phyloP scores from a whole-genome alignment of 805 yeast genomes.

The Millerozyma acaciae region DNA sequence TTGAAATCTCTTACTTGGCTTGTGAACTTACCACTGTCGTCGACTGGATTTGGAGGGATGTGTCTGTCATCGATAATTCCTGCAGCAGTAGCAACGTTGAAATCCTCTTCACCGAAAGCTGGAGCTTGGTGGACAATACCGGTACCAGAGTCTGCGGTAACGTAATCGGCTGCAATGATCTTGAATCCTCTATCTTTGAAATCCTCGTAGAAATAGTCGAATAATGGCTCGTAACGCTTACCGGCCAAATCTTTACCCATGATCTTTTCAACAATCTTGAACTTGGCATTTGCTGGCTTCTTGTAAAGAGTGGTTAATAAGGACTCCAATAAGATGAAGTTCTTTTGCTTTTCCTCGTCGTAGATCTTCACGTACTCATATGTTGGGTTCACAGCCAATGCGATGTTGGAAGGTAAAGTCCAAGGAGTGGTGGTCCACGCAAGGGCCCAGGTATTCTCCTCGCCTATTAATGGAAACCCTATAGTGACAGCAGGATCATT shows the following conservation, averaged over 20 bases:
- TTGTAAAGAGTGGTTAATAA: constrained; percentile 83
- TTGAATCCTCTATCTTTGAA: constrained; percentile 77
- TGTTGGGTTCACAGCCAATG: constrained; percentile 85
- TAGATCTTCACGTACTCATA: constrained; percentile 88
- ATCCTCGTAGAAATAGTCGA: constrained; percentile 71
- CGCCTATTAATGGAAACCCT: constrained; percentile 77
- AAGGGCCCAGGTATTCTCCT: constrained; percentile 77
- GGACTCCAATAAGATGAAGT: constrained; percentile 81
- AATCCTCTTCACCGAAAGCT: constrained; percentile 99
- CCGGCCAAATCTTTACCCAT: constrained; percentile 81
- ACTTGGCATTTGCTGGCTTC: constrained; percentile 89
- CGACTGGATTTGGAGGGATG: constrained; percentile 90
- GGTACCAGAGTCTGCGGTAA: constrained; percentile 93
- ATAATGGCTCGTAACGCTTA: constrained; percentile 75
- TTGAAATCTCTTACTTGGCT: constrained; percentile 66
- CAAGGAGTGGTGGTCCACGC: constrained; percentile 99
- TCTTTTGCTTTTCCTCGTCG: constrained; percentile 79
- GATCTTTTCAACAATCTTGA: constrained; percentile 73
- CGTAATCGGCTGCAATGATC: constrained; percentile 80
- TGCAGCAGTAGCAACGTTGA: constrained; percentile 66
- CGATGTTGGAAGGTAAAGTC: constrained; percentile 95
- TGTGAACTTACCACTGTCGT: constrained; percentile 87
- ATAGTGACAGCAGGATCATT: constrained; percentile 94
- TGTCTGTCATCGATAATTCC: constrained; percentile 71
- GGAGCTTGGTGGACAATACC: constrained; percentile 99